Evolutionary conservation across 257 asterid species (phyloP).

Genomic region (Nicotiana sylvestris): DNA sequence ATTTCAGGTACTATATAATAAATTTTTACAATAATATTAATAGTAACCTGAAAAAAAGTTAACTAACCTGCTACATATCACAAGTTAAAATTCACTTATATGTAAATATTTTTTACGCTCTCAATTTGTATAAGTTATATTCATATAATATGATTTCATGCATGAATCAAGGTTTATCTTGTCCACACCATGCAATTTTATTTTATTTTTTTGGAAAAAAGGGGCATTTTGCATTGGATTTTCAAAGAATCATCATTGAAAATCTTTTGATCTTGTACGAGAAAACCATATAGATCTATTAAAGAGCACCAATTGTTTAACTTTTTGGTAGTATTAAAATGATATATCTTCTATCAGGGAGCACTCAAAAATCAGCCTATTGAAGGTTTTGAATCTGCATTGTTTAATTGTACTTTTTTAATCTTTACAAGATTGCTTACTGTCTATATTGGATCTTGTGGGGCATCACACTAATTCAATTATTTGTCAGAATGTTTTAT

Average conservation of each 20-base stretch:
- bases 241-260: too few species aligned
- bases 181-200: too few species aligned
- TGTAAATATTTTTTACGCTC: too few species aligned
- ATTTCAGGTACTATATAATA: too few species aligned
- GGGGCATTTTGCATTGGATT: neutral
- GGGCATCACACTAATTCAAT: neutral
- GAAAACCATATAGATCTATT: neutral
- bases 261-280: neutral
- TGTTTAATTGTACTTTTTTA: slow-evolving; percentile 5
- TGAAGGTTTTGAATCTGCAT: neutral
- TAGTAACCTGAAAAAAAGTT: too few species aligned
- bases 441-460: slow-evolving; percentile 6
- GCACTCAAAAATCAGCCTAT: neutral
- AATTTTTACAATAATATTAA: too few species aligned
- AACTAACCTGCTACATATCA: too few species aligned
- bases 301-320: neutral
- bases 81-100: too few species aligned
- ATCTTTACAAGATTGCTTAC: slow-evolving; percentile 12
- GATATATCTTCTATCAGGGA: neutral
- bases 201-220: too few species aligned
- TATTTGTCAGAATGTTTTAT: neutral
- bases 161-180: too few species aligned
- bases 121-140: too few species aligned
- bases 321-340: neutral
- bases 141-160: too few species aligned